Evolutionary conservation across 2,329 filamentous ascomycete genomes (phyloP).

Genomic region (Beauveria sp.): DNA sequence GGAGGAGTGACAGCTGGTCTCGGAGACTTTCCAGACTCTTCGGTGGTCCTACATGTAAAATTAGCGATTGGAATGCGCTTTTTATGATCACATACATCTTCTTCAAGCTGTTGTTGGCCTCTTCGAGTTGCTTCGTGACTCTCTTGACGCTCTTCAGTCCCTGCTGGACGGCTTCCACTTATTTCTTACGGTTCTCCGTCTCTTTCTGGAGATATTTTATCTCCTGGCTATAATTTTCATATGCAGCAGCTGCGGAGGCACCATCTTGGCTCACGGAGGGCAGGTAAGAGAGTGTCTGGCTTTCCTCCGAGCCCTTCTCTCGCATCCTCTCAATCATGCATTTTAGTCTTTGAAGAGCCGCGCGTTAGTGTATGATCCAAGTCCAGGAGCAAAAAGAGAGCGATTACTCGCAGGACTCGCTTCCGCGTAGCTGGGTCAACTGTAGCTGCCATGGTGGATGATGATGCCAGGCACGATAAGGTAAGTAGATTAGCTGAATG

Average conservation of each 20-base stretch:
- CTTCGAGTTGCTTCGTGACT: no score
- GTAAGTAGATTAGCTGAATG: not conserved
- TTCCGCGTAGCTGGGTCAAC: conserved; percentile 57
- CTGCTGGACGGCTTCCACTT: not conserved
- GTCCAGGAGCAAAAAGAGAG: conserved; percentile 82
- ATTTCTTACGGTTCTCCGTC: not conserved
- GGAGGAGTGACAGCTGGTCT: no score
- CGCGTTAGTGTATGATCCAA: conserved; percentile 30
- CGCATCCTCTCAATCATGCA: not conserved
- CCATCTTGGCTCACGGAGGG: not conserved
- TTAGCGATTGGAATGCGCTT: not conserved
- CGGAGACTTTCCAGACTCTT: no score
- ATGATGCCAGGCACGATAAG: not conserved
- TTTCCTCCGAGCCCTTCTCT: not conserved
- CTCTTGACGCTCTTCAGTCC: not conserved
- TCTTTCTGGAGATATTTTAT: not conserved
- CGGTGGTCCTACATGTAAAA: not conserved
- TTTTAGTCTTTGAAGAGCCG: not conserved
- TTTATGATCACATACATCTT: not conserved
- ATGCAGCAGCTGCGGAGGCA: not conserved
- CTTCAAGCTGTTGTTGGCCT: not conserved
- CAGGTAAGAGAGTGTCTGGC: not conserved
- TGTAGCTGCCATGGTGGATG: conserved; percentile 30
- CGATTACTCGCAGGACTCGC: conserved; percentile 77
- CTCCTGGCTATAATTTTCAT: not conserved